Evolutionary conservation across 164 flowering plant genomes (phyloP).

Genomic region (Dillenia suffruticosa): DNA sequence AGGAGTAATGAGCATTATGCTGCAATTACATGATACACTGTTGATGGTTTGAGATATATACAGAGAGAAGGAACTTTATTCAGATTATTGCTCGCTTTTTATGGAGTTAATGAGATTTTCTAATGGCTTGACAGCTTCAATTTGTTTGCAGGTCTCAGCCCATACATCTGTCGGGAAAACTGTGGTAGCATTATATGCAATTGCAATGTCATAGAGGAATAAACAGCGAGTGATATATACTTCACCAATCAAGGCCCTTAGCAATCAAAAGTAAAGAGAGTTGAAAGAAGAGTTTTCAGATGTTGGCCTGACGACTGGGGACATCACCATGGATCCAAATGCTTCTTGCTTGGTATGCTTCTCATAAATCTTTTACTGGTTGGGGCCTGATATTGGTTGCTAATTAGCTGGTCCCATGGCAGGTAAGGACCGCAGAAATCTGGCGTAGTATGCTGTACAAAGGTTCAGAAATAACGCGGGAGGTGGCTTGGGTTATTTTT

Average conservation of each 20-base stretch:
- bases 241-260: slow-evolving; percentile 96
- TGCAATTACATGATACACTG: too few species aligned
- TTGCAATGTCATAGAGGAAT: slow-evolving; percentile 86
- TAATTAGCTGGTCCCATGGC: slow-evolving; percentile 10
- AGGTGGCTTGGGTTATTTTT: slow-evolving; percentile 96
- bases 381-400: neutral
- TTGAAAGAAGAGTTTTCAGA: slow-evolving; percentile 95
- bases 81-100: too few species aligned
- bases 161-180: slow-evolving; percentile 99
- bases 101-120: too few species aligned
- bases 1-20: too few species aligned
- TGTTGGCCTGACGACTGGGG: slow-evolving; percentile 99
- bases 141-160: slow-evolving; percentile 70
- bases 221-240: slow-evolving; percentile 93
- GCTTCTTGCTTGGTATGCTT: slow-evolving; percentile 90
- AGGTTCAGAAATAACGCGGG: slow-evolving; percentile 86
- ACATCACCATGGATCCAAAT: slow-evolving; percentile 94
- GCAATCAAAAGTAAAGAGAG: slow-evolving; percentile 94
- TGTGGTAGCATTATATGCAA: slow-evolving; percentile 89
- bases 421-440: slow-evolving; percentile 99
- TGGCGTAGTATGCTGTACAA: slow-evolving; percentile 99
- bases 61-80: too few species aligned
- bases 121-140: too few species aligned
- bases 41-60: too few species aligned
- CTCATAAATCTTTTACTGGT: neutral